Evolutionary conservation across 805 yeast genomes (phyloP).

Genomic region (Phaffomyces thermotolerans): DNA sequence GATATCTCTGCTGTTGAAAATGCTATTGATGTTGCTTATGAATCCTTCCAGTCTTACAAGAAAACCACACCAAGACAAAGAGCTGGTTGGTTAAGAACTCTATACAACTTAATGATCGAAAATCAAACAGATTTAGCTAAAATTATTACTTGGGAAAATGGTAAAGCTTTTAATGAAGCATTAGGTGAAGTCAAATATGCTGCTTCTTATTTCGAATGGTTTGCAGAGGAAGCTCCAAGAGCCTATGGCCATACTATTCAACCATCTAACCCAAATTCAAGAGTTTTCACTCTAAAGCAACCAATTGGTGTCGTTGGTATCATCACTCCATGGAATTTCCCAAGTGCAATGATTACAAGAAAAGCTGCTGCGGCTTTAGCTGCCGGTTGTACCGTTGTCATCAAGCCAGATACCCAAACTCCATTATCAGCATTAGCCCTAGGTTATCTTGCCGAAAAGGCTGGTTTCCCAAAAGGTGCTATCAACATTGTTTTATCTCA

Average conservation of each 20-base stretch:
- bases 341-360: slow-evolving; percentile 59
- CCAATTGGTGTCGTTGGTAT: slow-evolving; percentile 61
- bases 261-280: slow-evolving; percentile 42
- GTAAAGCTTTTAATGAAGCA: slow-evolving; percentile 48
- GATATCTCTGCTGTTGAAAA: slow-evolving; percentile 52
- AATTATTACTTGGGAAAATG: slow-evolving; percentile 53
- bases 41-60: slow-evolving; percentile 39
- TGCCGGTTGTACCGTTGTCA: slow-evolving; percentile 54
- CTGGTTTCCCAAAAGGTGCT: slow-evolving; percentile 55
- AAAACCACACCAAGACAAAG: slow-evolving; percentile 45
- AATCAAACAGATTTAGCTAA: slow-evolving; percentile 51
- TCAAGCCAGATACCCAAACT: slow-evolving; percentile 57
- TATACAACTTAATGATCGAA: slow-evolving; percentile 45
- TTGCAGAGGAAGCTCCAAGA: slow-evolving; percentile 57
- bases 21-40: slow-evolving; percentile 42
- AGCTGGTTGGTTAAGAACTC: slow-evolving; percentile 41
- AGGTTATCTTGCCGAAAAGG: slow-evolving; percentile 46
- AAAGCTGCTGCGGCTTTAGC: slow-evolving; percentile 61
- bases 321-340: slow-evolving; percentile 64
- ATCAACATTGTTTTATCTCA: slow-evolving; percentile 45
- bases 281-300: slow-evolving; percentile 47
- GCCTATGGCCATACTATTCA: slow-evolving; percentile 51
- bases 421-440: slow-evolving; percentile 55
- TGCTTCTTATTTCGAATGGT: slow-evolving; percentile 84
- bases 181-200: slow-evolving; percentile 51